Percentiles rank a stretch among this genome's conserved stretches.
phyloP scores from a whole-genome alignment of 1,284 basidiomycete genomes.

The Mycosarcoma maydis region DNA sequence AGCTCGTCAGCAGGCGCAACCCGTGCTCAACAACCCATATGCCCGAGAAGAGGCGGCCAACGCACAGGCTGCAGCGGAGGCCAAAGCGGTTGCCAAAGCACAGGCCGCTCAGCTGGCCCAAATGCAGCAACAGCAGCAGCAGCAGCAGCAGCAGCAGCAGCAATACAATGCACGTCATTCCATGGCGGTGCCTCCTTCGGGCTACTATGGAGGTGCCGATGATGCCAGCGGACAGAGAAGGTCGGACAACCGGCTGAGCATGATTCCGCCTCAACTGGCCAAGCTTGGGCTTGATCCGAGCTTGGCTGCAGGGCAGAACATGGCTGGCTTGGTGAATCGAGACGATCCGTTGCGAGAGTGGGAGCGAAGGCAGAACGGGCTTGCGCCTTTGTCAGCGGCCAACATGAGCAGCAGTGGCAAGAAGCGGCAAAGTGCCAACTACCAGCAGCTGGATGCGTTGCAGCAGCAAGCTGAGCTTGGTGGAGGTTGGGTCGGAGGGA shows the following conservation, averaged over 20 bases:
- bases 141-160: too few relatives aligned
- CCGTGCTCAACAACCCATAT: conserved; percentile 60
- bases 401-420: conserved; percentile 38
- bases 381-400: conserved; percentile 36
- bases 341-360: conserved; percentile 62
- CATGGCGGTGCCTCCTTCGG: conserved; percentile 32
- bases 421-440: conserved; percentile 28
- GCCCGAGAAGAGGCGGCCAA: conserved; percentile 44
- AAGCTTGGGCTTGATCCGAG: conserved; percentile 64
- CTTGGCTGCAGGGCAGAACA: conserved; percentile 30
- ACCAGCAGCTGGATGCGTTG: conserved; percentile 48
- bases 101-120: conserved; percentile 53
- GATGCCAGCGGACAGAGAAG: conserved; percentile 12
- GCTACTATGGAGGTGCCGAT: conserved; percentile 23
- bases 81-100: conserved; percentile 46
- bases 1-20: conserved; percentile 66
- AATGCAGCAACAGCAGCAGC: conserved; percentile 38
- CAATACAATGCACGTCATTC: conserved; percentile 39
- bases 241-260: conserved; percentile 73
- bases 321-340: conserved; percentile 61
- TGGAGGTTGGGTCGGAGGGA: conserved; percentile 14
- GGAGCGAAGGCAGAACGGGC: conserved; percentile 72
- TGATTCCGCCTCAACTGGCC: conserved; percentile 84
- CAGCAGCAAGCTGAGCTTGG: conserved; percentile 53
- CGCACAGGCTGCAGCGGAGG: conserved; percentile 37